Conservation (phyloP, 225 moss, liverwort and hornwort genomes). For the Bryoerythrophyllum caledonicum region DNA sequence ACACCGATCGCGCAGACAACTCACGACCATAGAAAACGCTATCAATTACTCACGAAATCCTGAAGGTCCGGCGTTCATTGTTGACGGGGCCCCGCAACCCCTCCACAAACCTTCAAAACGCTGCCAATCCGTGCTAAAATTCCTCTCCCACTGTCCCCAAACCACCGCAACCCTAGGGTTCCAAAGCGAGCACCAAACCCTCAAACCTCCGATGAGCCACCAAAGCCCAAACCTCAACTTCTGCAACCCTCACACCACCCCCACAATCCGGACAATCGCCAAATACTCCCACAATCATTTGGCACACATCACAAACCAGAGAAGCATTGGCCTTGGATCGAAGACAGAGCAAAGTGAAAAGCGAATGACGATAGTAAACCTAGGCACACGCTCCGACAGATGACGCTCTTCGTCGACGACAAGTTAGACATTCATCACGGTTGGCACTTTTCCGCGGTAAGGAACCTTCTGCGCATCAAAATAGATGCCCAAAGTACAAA, state of each 20-base stretch:
- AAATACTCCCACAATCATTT: no score
- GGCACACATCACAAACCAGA: no score
- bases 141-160: not conserved
- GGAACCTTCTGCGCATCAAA: slow-evolving; percentile 13
- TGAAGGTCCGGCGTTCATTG: slow-evolving; percentile 47
- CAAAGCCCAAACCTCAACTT: not conserved
- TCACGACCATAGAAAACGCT: not conserved
- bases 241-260: no score
- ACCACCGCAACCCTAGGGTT: slow-evolving; percentile 19
- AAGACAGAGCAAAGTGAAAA: not conserved
- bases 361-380: not conserved
- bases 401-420: slow-evolving; percentile 7
- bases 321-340: not conserved
- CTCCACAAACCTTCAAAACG: slow-evolving; percentile 12
- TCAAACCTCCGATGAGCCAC: not conserved
- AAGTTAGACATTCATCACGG: not conserved
- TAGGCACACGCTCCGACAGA: no score
- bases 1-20: not conserved
- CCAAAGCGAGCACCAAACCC: not conserved
- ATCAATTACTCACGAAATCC: slow-evolving; percentile 31
- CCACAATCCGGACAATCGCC: no score
- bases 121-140: not conserved
- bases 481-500: not conserved
- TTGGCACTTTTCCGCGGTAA: not conserved
- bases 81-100: slow-evolving; percentile 14